phyloP scores from a whole-genome alignment of 768 basidiomycete genomes.

The Suillus variegatus region DNA sequence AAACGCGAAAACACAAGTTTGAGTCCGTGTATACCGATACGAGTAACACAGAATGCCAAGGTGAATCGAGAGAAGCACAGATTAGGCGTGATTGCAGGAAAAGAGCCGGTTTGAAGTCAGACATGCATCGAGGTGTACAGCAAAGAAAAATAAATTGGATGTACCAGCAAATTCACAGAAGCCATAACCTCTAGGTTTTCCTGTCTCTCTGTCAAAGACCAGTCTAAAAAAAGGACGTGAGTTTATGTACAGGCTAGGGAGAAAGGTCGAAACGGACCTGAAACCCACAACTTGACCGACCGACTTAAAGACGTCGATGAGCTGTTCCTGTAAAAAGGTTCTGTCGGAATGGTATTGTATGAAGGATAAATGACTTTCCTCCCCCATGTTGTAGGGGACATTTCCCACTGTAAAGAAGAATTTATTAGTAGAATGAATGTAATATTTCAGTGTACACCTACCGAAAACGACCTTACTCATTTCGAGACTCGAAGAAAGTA shows the following conservation, averaged over 20 bases:
- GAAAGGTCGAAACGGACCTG: conserved; percentile 46
- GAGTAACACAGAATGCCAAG: conserved; percentile 11
- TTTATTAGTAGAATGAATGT: not conserved
- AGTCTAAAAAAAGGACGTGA: conserved; percentile 47
- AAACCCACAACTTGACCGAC: conserved; percentile 90
- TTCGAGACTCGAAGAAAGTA: not conserved
- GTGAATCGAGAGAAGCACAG: conserved; percentile 17
- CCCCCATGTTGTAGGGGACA: conserved; percentile 89
- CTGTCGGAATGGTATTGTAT: conserved; percentile 12
- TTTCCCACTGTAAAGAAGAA: conserved; percentile 62
- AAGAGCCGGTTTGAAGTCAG: conserved; percentile 40
- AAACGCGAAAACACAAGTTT: conserved; percentile 7
- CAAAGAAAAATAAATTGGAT: conserved; percentile 37
- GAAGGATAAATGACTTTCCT: conserved; percentile 39
- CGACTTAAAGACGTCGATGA: conserved; percentile 86
- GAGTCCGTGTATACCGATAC: not conserved
- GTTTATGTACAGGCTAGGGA: not conserved
- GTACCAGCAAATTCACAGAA: conserved; percentile 92
- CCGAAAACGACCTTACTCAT: conserved; percentile 80
- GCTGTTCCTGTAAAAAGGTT: conserved; percentile 55
- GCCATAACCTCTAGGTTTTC: conserved; percentile 92
- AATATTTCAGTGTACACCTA: conserved; percentile 32
- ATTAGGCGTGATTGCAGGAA: conserved; percentile 12
- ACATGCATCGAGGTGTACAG: conserved; percentile 25
- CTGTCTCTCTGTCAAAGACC: conserved; percentile 90